Percentiles rank a stretch among this genome's conserved stretches.
phyloP scores from a whole-genome alignment of 805 yeast genomes.

The Pichia occidentalis region DNA sequence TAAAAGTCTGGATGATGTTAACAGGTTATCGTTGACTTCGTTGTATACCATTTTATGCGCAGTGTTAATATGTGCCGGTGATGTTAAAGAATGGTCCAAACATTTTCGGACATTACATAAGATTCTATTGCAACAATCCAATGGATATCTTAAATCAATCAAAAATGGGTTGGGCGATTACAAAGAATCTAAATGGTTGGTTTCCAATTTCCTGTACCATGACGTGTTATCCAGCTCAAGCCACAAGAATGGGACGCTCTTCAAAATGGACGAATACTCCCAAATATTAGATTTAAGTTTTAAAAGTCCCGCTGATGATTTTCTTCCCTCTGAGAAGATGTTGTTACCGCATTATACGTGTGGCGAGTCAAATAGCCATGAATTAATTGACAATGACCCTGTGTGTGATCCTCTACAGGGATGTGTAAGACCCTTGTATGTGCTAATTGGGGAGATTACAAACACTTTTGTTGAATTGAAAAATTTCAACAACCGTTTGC shows the following conservation, averaged over 20 bases:
- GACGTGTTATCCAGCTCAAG: constrained; percentile 33
- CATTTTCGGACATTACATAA: constrained; percentile 17
- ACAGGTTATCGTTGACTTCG: constrained; percentile 17
- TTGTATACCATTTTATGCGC: constrained; percentile 22
- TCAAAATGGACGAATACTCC: constrained; percentile 28
- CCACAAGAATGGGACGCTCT: constrained; percentile 30
- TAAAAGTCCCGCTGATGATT: neutral
- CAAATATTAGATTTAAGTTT: constrained; percentile 18
- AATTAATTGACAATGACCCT: constrained; percentile 13
- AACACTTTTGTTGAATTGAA: constrained; percentile 18
- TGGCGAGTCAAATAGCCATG: neutral
- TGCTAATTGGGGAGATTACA: constrained; percentile 33
- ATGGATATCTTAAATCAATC: constrained; percentile 25
- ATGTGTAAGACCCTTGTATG: constrained; percentile 32
- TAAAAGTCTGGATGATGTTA: constrained; percentile 5
- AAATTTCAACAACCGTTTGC: constrained; percentile 5
- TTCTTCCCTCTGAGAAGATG: too few relatives aligned
- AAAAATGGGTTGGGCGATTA: constrained; percentile 7
- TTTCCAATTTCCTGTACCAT: constrained; percentile 32
- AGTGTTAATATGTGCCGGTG: constrained; percentile 23
- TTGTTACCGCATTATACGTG: neutral
- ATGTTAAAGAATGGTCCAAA: constrained; percentile 18
- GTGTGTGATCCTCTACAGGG: constrained; percentile 36
- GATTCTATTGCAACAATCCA: constrained; percentile 18
- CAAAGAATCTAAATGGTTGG: constrained; percentile 31